These are phyloP conservation scores for Kodamaea ohmeri DNA, from an alignment of 1,139 yeast genomes.

Conservation along the genomic window DNA sequence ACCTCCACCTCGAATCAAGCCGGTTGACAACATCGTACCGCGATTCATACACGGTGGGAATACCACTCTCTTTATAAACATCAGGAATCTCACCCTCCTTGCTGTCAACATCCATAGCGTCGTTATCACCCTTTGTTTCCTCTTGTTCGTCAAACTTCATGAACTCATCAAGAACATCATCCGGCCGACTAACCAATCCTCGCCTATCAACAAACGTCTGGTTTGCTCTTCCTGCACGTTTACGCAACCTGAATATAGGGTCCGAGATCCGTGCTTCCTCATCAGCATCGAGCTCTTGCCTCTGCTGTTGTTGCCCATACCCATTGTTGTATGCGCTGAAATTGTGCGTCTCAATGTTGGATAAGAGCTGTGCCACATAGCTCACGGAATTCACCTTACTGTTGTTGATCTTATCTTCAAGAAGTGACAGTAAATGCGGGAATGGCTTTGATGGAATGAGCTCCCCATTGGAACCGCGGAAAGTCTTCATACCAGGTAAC, in stretches of 20 bases:
- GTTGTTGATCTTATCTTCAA: constrained; percentile 29
- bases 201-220: constrained; percentile 72
- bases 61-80: too few relatives aligned
- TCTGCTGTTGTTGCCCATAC: constrained; percentile 29
- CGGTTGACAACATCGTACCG: constrained; percentile 52
- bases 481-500: constrained; percentile 44
- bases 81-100: too few relatives aligned
- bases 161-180: constrained; percentile 38
- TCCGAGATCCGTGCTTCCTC: constrained; percentile 43
- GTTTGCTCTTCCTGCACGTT: constrained; percentile 73
- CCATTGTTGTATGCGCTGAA: constrained; percentile 48
- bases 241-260: constrained; percentile 63
- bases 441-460: constrained; percentile 43
- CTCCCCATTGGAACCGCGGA: constrained; percentile 45
- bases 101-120: constrained; percentile 6
- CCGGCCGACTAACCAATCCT: constrained; percentile 35
- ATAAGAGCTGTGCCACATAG: constrained; percentile 42
- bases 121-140: constrained; percentile 17
- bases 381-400: constrained; percentile 27
- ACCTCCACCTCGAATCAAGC: constrained; percentile 69
- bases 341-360: constrained; percentile 45
- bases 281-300: constrained; percentile 20
- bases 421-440: constrained; percentile 40
- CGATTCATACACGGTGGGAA: constrained; percentile 54
- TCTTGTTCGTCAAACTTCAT: constrained; percentile 30